Conservation (phyloP, 257 asterid genomes). For the Perilla frutescens region DNA sequence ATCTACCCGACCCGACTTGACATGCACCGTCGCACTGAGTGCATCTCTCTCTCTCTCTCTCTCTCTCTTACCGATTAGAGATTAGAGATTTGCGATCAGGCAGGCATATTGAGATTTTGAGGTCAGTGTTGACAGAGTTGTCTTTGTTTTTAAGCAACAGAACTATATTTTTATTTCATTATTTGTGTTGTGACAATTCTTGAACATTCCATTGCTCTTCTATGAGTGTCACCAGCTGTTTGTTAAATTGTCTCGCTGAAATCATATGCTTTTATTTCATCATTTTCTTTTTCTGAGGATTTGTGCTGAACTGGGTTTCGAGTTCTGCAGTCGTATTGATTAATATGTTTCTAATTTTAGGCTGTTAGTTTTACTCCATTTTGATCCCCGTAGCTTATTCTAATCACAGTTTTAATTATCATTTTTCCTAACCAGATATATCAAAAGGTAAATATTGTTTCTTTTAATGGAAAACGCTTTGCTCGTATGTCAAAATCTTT, state of each 20-base stretch:
- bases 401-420: background rate
- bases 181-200: background rate
- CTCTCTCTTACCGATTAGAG: slow-evolving; percentile 9
- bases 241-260: slow-evolving; percentile 29
- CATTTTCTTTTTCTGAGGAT: background rate
- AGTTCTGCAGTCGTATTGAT: background rate
- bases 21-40: no score
- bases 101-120: slow-evolving; percentile 14
- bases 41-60: background rate
- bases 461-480: slow-evolving; percentile 18
- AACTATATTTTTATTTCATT: background rate
- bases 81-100: background rate
- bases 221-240: slow-evolving; percentile 31
- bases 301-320: background rate
- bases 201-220: no score
- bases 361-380: background rate
- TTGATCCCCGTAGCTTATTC: background rate
- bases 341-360: background rate
- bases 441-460: slow-evolving; percentile 5
- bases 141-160: background rate
- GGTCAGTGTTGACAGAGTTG: slow-evolving; percentile 19
- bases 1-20: no score
- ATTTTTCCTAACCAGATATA: background rate
- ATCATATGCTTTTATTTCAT: background rate
- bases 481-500: background rate